Base-by-base conservation (phyloP, 331 rosid species). In the Arachis monticola region DNA sequence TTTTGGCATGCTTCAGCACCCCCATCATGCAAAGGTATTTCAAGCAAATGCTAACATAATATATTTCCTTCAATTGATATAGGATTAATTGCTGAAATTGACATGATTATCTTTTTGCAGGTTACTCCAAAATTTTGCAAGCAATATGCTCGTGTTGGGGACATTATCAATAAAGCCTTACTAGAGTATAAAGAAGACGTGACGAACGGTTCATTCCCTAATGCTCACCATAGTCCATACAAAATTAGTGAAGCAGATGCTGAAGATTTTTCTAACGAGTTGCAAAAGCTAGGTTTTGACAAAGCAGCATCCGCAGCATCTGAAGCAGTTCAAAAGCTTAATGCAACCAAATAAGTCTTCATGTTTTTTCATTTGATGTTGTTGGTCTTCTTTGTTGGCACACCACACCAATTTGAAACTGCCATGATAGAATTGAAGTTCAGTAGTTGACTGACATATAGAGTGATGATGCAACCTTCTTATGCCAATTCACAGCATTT, bases 1-100 rank as follows among this genome's bases (percentile, higher is more conserved):
- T 60, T 95, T 94, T 72, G 99, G 97, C 80, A 94, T 94, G 97
- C 82, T 92, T 47, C 97, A 91, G 58, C 97, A 90, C 64, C 99
- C 95, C 0, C 97, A 90, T 67, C 97, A 94, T 85, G 97, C 97
- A 72, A 94, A 94, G 96, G 97, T 91, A 69, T 64, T 66, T 47
- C 30, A 31, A 52, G 13, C 56, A 62, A 50, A 30, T 65, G 11
- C 14, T 32, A 67, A 56, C 46, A 22, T 30, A 4, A 8, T 42
- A 1, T 35, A 3, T 46, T 62, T 10, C 10, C 58, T 77, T 22
- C 38, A 69, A 67, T 30, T 14, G 3, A 64, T 30, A 13, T 62
- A 66, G 0, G 46, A 60, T 62, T 30, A 38, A 32, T 7, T 50
- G 68, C 60, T 45, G 14, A 35, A 63, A 46, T 83, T 32, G 76